Evolutionary conservation across 371 early-diverging fungal genomes (phyloP).

Genomic region (Blakeslea trispora): DNA sequence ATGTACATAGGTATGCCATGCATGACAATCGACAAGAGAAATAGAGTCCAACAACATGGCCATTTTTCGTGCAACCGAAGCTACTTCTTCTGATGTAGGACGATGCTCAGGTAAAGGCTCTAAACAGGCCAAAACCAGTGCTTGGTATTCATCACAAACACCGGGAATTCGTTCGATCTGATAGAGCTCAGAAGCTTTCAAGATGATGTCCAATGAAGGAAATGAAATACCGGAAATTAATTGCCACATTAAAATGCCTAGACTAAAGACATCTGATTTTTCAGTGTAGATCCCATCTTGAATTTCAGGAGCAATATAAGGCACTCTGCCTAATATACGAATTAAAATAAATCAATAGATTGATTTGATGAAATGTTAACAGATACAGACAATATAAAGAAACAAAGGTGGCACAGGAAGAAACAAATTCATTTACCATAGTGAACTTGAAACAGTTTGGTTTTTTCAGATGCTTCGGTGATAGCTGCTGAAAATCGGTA

Average conservation of each 20-base stretch:
- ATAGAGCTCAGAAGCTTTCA: constrained; percentile 35
- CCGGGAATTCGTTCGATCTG: constrained; percentile 36
- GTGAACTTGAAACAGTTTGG: constrained; percentile 30
- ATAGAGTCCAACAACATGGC: constrained; percentile 7
- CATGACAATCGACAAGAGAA: no score
- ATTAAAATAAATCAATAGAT: no score
- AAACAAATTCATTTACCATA: constrained; percentile 35
- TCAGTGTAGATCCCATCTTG: no score
- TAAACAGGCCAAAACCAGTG: constrained; percentile 12
- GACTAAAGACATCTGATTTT: no score
- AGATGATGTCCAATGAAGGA: no score
- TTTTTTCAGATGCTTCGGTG: constrained; percentile 35
- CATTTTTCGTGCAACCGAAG: constrained; percentile 28
- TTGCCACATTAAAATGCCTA: no score
- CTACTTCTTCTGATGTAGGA: constrained; percentile 28
- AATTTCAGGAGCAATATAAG: constrained; percentile 11
- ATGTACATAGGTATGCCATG: no score
- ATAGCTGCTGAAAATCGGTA: constrained; percentile 44
- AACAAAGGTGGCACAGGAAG: no score
- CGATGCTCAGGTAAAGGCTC: constrained; percentile 9
- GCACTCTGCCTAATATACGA: no score
- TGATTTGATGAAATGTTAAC: no score
- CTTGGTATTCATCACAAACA: constrained; percentile 16
- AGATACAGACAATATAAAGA: no score
- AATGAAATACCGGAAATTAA: no score